Evolutionary conservation across 169 alveolate genomes (phyloP).

Genomic region (Eimeria falciformis): DNA sequence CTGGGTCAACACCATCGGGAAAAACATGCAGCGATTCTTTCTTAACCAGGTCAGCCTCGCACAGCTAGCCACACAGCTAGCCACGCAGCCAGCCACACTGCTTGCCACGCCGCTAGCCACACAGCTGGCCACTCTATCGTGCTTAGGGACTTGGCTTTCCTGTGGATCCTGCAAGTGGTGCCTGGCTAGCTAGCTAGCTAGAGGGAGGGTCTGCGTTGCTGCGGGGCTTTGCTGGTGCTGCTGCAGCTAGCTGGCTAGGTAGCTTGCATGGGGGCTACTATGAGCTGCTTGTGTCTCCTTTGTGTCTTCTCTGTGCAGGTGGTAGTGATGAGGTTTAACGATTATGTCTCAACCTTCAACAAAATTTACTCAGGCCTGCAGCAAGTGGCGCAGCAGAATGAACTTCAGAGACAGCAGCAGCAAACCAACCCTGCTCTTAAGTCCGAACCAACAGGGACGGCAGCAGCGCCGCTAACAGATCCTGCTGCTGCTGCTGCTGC

Average conservation of each 20-base stretch:
- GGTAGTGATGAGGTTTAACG: conserved; percentile 57
- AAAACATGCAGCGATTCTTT: conserved; percentile 88
- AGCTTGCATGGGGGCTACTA: not conserved
- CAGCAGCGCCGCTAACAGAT: not conserved
- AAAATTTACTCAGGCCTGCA: conserved; percentile 43
- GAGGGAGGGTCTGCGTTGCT: too few species aligned
- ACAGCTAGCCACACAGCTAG: not conserved
- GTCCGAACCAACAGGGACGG: conserved; percentile 7
- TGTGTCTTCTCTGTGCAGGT: conserved; percentile 6
- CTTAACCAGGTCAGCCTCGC: too few species aligned
- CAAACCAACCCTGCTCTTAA: not conserved
- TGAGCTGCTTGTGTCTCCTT: not conserved
- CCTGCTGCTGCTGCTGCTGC: not conserved
- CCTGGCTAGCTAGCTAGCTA: too few species aligned
- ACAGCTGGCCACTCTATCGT: too few species aligned
- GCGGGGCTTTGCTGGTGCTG: too few species aligned
- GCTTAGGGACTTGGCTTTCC: too few species aligned
- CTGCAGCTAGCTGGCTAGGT: not conserved
- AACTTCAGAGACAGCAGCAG: conserved; percentile 40
- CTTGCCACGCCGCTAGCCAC: too few species aligned
- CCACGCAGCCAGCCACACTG: too few species aligned
- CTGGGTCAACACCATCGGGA: conserved; percentile 89
- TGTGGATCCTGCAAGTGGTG: too few species aligned
- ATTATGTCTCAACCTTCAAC: conserved; percentile 47
- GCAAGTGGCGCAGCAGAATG: conserved; percentile 45